Evolutionary conservation across 1,284 basidiomycete genomes (phyloP).

Genomic region (Trichosporon coremiiforme): DNA sequence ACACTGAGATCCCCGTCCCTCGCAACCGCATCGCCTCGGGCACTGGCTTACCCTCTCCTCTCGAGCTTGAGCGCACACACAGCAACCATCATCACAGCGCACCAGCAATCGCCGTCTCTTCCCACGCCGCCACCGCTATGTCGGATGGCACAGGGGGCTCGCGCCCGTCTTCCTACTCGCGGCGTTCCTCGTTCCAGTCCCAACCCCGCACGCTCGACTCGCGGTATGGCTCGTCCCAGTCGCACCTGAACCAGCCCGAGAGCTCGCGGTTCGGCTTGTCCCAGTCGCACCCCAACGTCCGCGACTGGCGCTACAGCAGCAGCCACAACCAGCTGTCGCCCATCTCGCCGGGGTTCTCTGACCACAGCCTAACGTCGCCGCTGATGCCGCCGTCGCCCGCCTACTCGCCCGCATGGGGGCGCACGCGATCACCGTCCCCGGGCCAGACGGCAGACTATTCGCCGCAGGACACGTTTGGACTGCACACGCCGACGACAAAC

Average conservation of each 20-base stretch:
- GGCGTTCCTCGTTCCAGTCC: slow-evolving; percentile 4
- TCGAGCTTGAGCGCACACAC: not conserved
- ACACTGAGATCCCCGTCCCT: not conserved
- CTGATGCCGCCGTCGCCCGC: slow-evolving; percentile 20
- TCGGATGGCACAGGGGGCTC: slow-evolving; percentile 9
- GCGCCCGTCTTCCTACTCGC: slow-evolving; percentile 14
- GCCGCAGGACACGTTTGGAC: slow-evolving; percentile 30
- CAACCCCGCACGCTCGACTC: not conserved
- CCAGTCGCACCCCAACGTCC: slow-evolving; percentile 5
- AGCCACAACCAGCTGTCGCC: slow-evolving; percentile 11
- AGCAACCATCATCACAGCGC: not conserved
- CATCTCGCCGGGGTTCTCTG: slow-evolving; percentile 10
- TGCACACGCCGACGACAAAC: slow-evolving; percentile 22
- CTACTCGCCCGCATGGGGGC: slow-evolving; percentile 17
- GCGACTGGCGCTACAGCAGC: slow-evolving; percentile 17
- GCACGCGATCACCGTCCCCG: not conserved
- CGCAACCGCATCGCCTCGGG: not conserved
- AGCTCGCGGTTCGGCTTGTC: not conserved
- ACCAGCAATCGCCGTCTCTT: not conserved
- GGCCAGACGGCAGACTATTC: slow-evolving; percentile 20
- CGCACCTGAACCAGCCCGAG: slow-evolving; percentile 5
- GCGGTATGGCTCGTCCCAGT: slow-evolving; percentile 9
- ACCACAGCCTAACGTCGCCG: slow-evolving; percentile 12
- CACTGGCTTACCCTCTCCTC: not conserved
- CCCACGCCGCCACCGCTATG: slow-evolving; percentile 5